Conservation (phyloP, 2,329 filamentous ascomycete species). For the Stemphylium lycopersici region DNA sequence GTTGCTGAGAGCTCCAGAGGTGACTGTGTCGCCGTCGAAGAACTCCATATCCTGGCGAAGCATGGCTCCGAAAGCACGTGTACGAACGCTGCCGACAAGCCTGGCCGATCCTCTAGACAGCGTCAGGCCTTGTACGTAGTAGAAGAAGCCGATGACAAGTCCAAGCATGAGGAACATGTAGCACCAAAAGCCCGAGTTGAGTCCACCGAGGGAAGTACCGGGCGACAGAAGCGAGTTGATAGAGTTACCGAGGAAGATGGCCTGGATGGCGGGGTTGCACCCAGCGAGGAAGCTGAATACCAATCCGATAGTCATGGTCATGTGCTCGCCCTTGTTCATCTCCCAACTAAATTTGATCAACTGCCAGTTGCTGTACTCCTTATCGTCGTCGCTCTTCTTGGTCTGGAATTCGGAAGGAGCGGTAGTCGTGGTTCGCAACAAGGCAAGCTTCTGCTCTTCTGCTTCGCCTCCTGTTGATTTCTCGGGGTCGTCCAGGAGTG, state of each 20-base stretch:
- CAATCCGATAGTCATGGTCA: constrained; percentile 52
- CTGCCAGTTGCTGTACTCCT: constrained; percentile 52
- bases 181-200: constrained; percentile 68
- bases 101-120: constrained; percentile 66
- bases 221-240: constrained; percentile 72
- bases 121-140: constrained; percentile 39
- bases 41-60: constrained; percentile 84
- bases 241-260: constrained; percentile 80
- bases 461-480: constrained; percentile 22
- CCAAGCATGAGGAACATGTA: constrained; percentile 47
- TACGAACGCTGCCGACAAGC: constrained; percentile 81
- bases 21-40: constrained; percentile 90
- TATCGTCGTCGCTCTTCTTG: constrained; percentile 32
- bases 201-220: constrained; percentile 60
- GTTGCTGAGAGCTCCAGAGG: constrained; percentile 81
- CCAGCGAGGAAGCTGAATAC: constrained; percentile 45
- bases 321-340: constrained; percentile 44
- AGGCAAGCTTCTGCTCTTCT: constrained; percentile 35
- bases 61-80: constrained; percentile 83
- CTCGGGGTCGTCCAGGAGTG: constrained; percentile 23
- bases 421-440: constrained; percentile 41
- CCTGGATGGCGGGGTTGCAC: constrained; percentile 58
- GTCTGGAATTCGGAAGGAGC: constrained; percentile 69
- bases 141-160: constrained; percentile 31
- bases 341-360: constrained; percentile 41